These are phyloP conservation scores for Penicillium lagena DNA, from an alignment of 495 filamentous ascomycete species.

Conservation along the genomic window DNA sequence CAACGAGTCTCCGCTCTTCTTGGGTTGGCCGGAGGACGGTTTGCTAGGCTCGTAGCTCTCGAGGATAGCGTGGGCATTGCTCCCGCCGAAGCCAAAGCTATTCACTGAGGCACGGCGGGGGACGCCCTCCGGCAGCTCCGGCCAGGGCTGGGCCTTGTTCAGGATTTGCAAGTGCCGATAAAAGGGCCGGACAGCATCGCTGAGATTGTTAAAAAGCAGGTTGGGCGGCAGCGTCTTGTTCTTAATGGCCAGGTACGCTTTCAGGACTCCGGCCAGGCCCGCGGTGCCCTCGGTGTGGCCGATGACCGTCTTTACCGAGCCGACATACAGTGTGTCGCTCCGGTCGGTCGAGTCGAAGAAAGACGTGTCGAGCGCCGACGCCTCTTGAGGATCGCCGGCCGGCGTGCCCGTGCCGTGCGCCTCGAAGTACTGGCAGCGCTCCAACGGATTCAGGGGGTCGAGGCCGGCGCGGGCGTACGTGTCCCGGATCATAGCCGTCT, in stretches of 20 bases:
- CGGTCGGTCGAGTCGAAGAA: conserved; percentile 20
- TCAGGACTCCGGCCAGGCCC: conserved; percentile 45
- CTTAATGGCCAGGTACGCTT: conserved; percentile 36
- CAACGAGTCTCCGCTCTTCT: not conserved
- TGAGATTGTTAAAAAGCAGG: conserved; percentile 44
- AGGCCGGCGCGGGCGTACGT: conserved; percentile 30
- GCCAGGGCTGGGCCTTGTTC: conserved; percentile 8
- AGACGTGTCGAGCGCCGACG: conserved; percentile 21
- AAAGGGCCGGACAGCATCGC: conserved; percentile 11
- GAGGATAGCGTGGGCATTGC: conserved; percentile 57
- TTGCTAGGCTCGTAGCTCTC: conserved; percentile 23
- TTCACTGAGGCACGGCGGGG: conserved; percentile 29
- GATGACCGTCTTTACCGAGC: conserved; percentile 45
- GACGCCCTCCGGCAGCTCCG: not conserved
- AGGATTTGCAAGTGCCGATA: conserved; percentile 26
- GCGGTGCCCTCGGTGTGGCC: conserved; percentile 53
- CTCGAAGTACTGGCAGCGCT: conserved; percentile 33
- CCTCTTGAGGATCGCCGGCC: conserved; percentile 36
- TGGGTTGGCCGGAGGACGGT: not conserved
- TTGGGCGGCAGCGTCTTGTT: conserved; percentile 51
- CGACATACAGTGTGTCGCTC: conserved; percentile 35
- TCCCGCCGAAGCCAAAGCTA: conserved; percentile 57
- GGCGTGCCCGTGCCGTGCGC: conserved; percentile 36
- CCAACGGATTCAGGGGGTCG: conserved; percentile 13
- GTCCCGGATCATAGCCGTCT: conserved; percentile 24